Evolutionary conservation across 495 filamentous ascomycete species (phyloP), one percentile per base, ranked within the genome.

Genomic region (Penicillium paxilli): DNA sequence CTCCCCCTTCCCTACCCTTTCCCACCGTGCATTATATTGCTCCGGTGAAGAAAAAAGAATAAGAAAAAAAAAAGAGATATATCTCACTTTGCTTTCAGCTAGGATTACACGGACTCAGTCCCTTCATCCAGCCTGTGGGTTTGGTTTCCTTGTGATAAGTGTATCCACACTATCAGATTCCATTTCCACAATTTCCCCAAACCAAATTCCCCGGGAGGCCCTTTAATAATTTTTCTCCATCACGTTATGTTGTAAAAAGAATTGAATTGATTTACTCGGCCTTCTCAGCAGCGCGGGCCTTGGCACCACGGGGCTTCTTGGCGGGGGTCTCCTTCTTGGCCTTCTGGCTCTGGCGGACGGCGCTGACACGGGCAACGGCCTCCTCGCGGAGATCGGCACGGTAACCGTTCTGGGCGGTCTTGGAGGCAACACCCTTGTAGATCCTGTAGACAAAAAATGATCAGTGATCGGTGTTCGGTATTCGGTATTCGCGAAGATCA

Each of bases 291-390:
- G 84, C 88, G 79, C 81, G 85, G 56, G 92, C 94, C 80, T 91
- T 91, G 21, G 79, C 75, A 41, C 94, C 93, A 59, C 94, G 82
- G 58, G 78, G 76, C 86, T 96, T 96, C 58, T 66, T 61, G 72
- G 81, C 83, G 59, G 85, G 82, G 49, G 76, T 67, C 17, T 87
- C 83, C 85, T 96, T 96, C 78, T 86, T 84, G 51, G 85, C 70
- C 65, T 79, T 77, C 81, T 96, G 89, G 51, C 87, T 87, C 60
- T 80, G 74, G 70, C 88, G 89, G 78, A 98, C 82, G 64, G 90
- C 90, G 70, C 86, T 91, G 60, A 88, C 93, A 63, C 94, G 90
- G 70, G 92, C 81, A 68, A 98, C 87, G 58, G 92, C 92, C 60
- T 85, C 86, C 65, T 86, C 80, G 58, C 91, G 89, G 71, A 98